phyloP scores from a whole-genome alignment of 2,329 filamentous ascomycete species.

The Tolypocladium cylindrosporum region DNA sequence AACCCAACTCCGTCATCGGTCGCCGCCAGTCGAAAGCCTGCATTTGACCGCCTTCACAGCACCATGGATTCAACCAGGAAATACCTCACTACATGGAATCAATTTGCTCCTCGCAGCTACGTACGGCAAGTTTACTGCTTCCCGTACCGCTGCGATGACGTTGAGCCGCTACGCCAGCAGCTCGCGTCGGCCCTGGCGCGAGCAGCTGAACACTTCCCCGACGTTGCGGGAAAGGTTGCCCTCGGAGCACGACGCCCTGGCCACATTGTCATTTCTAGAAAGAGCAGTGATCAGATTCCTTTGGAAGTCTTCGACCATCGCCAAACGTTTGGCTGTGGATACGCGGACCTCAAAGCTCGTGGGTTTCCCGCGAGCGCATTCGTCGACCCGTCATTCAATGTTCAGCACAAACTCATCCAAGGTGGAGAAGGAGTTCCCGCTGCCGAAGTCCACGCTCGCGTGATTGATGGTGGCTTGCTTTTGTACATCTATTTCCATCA shows the following conservation, averaged over 20 bases:
- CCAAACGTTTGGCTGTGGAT: slow-evolving; percentile 12
- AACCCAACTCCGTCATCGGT: too few species aligned
- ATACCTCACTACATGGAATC: slow-evolving; percentile 6
- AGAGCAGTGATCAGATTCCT: slow-evolving; percentile 8
- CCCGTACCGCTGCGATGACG: background rate
- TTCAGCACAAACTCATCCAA: slow-evolving; percentile 4
- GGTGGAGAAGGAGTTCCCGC: slow-evolving; percentile 20
- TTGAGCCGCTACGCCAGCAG: slow-evolving; percentile 1
- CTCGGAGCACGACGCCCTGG: slow-evolving; percentile 7
- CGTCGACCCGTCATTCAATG: slow-evolving; percentile 14
- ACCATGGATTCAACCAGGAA: background rate
- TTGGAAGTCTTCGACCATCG: slow-evolving; percentile 9
- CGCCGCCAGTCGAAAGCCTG: background rate
- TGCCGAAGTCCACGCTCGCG: slow-evolving; percentile 25
- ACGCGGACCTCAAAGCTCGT: slow-evolving; percentile 13
- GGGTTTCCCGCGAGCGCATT: slow-evolving; percentile 20
- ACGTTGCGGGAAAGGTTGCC: slow-evolving; percentile 16
- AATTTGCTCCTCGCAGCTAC: slow-evolving; percentile 7
- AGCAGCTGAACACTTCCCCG: slow-evolving; percentile 12
- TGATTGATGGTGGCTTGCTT: slow-evolving; percentile 28
- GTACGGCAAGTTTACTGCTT: slow-evolving; percentile 10
- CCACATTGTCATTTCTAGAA: slow-evolving; percentile 9
- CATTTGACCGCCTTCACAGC: background rate
- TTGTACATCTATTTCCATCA: slow-evolving; percentile 32
- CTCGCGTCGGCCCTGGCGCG: slow-evolving; percentile 1